Evolutionary conservation across 2,329 filamentous ascomycete genomes (phyloP).

Genomic region (Cephalotrichum gorgonifer): DNA sequence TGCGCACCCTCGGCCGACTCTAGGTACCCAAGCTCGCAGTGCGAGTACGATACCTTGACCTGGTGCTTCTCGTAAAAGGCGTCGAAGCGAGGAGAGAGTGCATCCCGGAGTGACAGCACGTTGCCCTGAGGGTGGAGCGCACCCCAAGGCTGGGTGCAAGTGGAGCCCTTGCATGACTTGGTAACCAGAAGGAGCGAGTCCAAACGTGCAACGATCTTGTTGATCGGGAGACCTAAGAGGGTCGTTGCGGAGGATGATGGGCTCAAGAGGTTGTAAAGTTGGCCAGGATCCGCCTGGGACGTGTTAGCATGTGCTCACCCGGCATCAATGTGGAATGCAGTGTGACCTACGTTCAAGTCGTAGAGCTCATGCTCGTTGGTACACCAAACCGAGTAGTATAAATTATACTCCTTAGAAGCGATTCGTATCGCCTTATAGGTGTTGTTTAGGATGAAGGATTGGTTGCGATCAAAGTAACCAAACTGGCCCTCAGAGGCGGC

Average conservation of each 20-base stretch:
- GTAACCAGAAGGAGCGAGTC: slow-evolving; percentile 48
- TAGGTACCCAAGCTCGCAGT: slow-evolving; percentile 47
- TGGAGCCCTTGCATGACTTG: slow-evolving; percentile 45
- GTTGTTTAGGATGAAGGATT: slow-evolving; percentile 23
- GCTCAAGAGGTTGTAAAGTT: slow-evolving; percentile 22
- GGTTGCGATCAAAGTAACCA: slow-evolving; percentile 6
- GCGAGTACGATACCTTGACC: slow-evolving; percentile 35
- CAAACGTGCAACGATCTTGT: slow-evolving; percentile 37
- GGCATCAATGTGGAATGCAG: background rate
- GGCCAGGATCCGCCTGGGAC: slow-evolving; percentile 36
- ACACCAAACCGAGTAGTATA: slow-evolving; percentile 49
- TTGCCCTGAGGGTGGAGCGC: slow-evolving; percentile 41
- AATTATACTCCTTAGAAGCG: slow-evolving; percentile 32
- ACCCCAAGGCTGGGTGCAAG: slow-evolving; percentile 44
- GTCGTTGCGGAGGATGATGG: slow-evolving; percentile 1
- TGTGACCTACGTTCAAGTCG: slow-evolving; percentile 37
- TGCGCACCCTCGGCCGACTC: slow-evolving; percentile 43
- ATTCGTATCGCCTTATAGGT: slow-evolving; percentile 45
- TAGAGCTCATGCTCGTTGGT: slow-evolving; percentile 55
- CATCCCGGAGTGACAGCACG: slow-evolving; percentile 39
- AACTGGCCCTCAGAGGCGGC: slow-evolving; percentile 18
- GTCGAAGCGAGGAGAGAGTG: slow-evolving; percentile 36
- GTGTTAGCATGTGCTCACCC: background rate
- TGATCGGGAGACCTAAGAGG: slow-evolving; percentile 22
- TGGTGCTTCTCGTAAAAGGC: slow-evolving; percentile 36